Evolutionary conservation across 2,329 filamentous ascomycete species (phyloP).

Genomic region (Fusarium sp.): DNA sequence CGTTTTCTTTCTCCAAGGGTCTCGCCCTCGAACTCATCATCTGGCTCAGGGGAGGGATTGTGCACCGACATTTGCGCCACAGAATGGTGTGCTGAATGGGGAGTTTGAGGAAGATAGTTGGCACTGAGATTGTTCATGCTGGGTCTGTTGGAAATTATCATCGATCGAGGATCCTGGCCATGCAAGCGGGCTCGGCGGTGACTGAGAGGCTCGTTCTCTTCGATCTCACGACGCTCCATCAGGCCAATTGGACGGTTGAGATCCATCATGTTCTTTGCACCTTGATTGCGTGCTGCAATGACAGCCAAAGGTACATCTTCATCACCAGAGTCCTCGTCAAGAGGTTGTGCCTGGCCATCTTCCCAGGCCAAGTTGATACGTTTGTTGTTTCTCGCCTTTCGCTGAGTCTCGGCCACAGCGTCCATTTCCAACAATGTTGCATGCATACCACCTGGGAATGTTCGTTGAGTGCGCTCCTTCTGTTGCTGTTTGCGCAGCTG

Average conservation of each 20-base stretch:
- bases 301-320: slow-evolving; percentile 91
- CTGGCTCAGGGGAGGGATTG: slow-evolving; percentile 56
- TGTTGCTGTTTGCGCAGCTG: slow-evolving; percentile 92
- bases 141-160: slow-evolving; percentile 54
- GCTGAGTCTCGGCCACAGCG: slow-evolving; percentile 87
- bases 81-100: slow-evolving; percentile 44
- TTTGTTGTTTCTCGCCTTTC: slow-evolving; percentile 77
- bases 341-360: slow-evolving; percentile 65
- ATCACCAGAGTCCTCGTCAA: slow-evolving; percentile 69
- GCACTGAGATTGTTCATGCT: slow-evolving; percentile 59
- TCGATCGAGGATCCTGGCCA: slow-evolving; percentile 66
- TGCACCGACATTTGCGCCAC: slow-evolving; percentile 20
- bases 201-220: slow-evolving; percentile 92
- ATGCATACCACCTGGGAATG: slow-evolving; percentile 83
- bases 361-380: slow-evolving; percentile 94
- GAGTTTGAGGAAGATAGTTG: slow-evolving; percentile 34
- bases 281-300: slow-evolving; percentile 73
- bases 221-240: slow-evolving; percentile 84
- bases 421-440: slow-evolving; percentile 92
- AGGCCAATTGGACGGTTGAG: slow-evolving; percentile 77
- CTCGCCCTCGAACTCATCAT: slow-evolving; percentile 71
- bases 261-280: slow-evolving; percentile 64
- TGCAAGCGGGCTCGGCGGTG: slow-evolving; percentile 80
- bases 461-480: slow-evolving; percentile 77
- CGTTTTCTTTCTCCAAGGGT: slow-evolving; percentile 75